Conservation (phyloP, 305 asterid genomes). For the Euphrasia arctica region DNA sequence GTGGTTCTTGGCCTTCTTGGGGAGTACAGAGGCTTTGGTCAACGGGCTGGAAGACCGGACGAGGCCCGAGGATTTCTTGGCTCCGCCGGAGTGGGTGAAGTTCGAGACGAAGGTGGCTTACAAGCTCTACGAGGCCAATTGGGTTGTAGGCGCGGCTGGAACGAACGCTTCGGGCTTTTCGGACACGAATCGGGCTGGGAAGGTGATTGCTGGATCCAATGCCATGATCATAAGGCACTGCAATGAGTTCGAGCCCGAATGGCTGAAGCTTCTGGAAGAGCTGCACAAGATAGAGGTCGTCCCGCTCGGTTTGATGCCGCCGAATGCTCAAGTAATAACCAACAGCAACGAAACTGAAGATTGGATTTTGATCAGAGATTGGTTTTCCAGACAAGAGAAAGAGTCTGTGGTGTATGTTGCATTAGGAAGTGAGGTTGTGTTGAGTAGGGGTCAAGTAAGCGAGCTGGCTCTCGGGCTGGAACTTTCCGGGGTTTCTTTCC, state of each 20-base stretch:
- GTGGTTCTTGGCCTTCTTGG: slow-evolving; percentile 9
- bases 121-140: slow-evolving; percentile 24
- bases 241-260: slow-evolving; percentile 25
- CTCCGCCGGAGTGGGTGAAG: slow-evolving; percentile 41
- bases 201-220: slow-evolving; percentile 12
- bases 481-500: slow-evolving; percentile 35
- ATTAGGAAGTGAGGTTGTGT: slow-evolving; percentile 42
- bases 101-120: slow-evolving; percentile 33
- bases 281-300: slow-evolving; percentile 22
- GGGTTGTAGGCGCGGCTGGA: not conserved
- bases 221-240: slow-evolving; percentile 30
- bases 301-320: slow-evolving; percentile 40
- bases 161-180: slow-evolving; percentile 17
- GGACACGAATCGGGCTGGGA: slow-evolving; percentile 26
- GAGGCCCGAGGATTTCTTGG: slow-evolving; percentile 38
- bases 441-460: slow-evolving; percentile 30
- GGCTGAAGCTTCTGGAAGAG: slow-evolving; percentile 25
- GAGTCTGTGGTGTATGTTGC: slow-evolving; percentile 41
- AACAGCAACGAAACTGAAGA: not conserved
- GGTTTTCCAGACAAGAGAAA: slow-evolving; percentile 37
- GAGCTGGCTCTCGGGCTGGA: slow-evolving; percentile 48
- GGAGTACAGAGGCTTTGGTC: not conserved
- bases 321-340: not conserved
- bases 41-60: slow-evolving; percentile 22
- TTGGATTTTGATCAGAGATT: slow-evolving; percentile 29